Percentiles rank a stretch among this genome's conserved stretches.
Evolutionary conservation across 208 protist species (phyloP).

Genomic region (Crithidia brevicula): DNA sequence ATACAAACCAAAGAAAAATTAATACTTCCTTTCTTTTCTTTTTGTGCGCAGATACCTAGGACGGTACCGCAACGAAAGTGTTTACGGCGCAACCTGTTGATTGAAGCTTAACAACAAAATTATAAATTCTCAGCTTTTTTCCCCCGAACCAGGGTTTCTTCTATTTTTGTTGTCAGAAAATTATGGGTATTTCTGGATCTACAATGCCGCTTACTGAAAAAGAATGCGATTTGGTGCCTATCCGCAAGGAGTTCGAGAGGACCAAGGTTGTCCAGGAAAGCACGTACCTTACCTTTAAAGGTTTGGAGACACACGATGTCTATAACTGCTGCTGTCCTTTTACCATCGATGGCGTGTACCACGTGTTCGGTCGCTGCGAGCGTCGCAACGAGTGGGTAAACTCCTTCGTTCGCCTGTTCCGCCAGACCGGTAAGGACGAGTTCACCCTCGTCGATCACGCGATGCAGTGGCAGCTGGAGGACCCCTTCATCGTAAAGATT

Average conservation of each 20-base stretch:
- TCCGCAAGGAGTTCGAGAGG: constrained; percentile 48
- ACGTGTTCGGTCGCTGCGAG: constrained; percentile 59
- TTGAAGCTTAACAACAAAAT: neutral
- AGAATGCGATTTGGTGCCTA: constrained; percentile 47
- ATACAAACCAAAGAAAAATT: neutral
- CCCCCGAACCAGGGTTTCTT: neutral
- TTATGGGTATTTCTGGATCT: constrained; percentile 31
- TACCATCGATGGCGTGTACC: constrained; percentile 43
- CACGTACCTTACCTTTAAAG: constrained; percentile 49
- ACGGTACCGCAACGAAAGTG: too few relatives aligned
- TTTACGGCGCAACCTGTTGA: too few relatives aligned
- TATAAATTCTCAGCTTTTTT: neutral
- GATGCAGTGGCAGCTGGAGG: constrained; percentile 52
- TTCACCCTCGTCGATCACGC: constrained; percentile 50
- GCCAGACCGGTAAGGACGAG: constrained; percentile 53
- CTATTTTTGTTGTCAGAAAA: neutral
- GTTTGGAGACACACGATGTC: constrained; percentile 54
- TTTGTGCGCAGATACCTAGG: too few relatives aligned
- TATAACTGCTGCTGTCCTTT: constrained; percentile 71
- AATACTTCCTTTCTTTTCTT: neutral
- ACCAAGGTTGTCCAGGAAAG: constrained; percentile 45
- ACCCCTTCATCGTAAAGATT: constrained; percentile 61
- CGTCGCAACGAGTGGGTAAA: constrained; percentile 57
- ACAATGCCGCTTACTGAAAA: constrained; percentile 16
- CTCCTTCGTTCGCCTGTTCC: constrained; percentile 53